Evolutionary conservation across 768 basidiomycete species (phyloP).

Genomic region (Kwoniella newhampshirensis): DNA sequence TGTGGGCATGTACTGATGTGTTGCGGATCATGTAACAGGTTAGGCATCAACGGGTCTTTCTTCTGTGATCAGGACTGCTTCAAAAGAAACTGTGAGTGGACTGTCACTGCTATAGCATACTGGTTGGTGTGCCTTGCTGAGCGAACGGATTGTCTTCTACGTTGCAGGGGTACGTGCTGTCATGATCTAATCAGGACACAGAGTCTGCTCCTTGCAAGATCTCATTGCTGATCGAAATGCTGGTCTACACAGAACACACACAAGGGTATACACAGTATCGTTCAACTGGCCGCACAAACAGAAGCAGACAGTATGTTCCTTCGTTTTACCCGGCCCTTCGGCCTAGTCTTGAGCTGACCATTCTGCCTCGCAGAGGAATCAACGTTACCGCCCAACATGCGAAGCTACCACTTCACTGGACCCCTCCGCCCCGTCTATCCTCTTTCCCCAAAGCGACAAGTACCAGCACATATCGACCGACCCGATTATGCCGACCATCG

Average conservation of each 20-base stretch:
- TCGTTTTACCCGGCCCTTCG: constrained; percentile 10
- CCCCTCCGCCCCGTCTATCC: constrained; percentile 79
- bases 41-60: constrained; percentile 55
- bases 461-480: constrained; percentile 78
- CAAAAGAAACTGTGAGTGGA: constrained; percentile 81
- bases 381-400: constrained; percentile 69
- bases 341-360: background rate
- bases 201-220: too few relatives aligned
- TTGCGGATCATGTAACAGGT: constrained; percentile 28
- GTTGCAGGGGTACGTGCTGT: constrained; percentile 36
- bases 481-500: constrained; percentile 85
- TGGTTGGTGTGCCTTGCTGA: constrained; percentile 4
- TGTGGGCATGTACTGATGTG: too few relatives aligned
- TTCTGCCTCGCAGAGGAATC: constrained; percentile 61
- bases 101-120: too few relatives aligned
- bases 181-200: background rate
- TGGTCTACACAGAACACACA: constrained; percentile 36
- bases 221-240: too few relatives aligned
- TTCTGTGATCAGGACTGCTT: constrained; percentile 97
- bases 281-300: constrained; percentile 50
- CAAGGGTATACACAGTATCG: constrained; percentile 50
- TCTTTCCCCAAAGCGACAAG: constrained; percentile 69
- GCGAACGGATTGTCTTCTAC: constrained; percentile 36
- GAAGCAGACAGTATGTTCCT: constrained; percentile 43
- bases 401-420: constrained; percentile 75